Conservation (phyloP, 805 yeast genomes). For the Sungouiella blattae region DNA sequence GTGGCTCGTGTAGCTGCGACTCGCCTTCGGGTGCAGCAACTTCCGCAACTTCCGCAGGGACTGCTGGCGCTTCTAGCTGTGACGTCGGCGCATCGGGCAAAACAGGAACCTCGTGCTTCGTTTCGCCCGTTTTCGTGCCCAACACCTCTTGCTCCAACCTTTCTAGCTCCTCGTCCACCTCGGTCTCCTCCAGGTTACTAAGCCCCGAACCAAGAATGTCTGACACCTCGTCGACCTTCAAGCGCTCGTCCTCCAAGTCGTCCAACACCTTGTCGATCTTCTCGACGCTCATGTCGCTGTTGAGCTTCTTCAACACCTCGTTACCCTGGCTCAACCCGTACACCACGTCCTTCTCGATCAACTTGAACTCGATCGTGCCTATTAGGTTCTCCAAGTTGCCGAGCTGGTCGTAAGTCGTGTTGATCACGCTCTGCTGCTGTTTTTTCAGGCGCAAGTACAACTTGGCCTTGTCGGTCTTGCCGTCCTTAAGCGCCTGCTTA, state of each 20-base stretch:
- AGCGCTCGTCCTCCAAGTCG: constrained; percentile 75
- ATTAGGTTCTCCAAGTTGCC: constrained; percentile 77
- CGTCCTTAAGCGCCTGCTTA: constrained; percentile 46
- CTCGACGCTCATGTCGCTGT: constrained; percentile 72
- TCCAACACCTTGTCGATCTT: constrained; percentile 81
- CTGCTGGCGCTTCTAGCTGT: too few species aligned
- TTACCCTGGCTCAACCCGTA: constrained; percentile 82
- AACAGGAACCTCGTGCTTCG: neutral
- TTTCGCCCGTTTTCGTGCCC: constrained; percentile 1
- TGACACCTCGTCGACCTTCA: constrained; percentile 73
- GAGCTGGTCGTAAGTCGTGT: constrained; percentile 72
- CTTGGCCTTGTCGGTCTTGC: constrained; percentile 60
- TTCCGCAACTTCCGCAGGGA: too few species aligned
- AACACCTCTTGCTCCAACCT: constrained; percentile 45
- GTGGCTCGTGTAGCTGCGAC: too few species aligned
- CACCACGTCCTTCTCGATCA: constrained; percentile 81
- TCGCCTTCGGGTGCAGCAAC: too few species aligned
- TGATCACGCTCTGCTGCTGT: constrained; percentile 72
- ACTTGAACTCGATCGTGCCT: constrained; percentile 79
- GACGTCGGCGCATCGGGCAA: constrained; percentile 14
- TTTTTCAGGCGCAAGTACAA: constrained; percentile 72
- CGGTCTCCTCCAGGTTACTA: constrained; percentile 50
- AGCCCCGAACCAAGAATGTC: constrained; percentile 45
- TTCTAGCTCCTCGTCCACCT: constrained; percentile 63
- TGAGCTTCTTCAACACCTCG: constrained; percentile 66